Base-by-base conservation (phyloP, 176 grass and related monocot species). In the Hyparrhenia diplandra region DNA sequence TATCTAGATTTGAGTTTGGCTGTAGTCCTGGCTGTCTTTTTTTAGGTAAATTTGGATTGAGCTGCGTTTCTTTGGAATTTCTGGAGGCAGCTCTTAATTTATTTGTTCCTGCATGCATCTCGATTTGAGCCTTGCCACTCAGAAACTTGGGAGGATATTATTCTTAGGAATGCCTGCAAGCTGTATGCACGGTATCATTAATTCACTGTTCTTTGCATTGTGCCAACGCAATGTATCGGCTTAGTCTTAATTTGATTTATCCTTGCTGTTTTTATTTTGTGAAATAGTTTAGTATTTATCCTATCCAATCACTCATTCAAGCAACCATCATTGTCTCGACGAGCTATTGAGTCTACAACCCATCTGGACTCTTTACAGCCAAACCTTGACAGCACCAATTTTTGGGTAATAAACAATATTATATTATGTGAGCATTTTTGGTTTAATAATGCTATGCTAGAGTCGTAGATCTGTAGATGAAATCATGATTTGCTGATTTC, bases 71-170 rank as follows among this genome's bases (percentile, higher is more conserved):
- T 68, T 21, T 81, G 30, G 40, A 58, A 62, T 45, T 52, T 79
- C 47, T 39, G 57, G 65, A 30, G 47, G 65, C 71, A 32, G 9
- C 28, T 52, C 28, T 34, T 36, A 36, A 67, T 25, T 67, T 35
- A 52, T 35, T 24, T 11, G 29, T 67, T 67, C 32, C 29, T 51
- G 13, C 37, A 55, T 25, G 77, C 21, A 4, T 79, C 13, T 67
- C 18, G 41, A 67, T 54, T 80, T 52, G 63, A 51, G 43, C 18
- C 40, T 13, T 16, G 24, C 12, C 18, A 20, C 46, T 58, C 52
- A 57, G 32, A 30, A 85, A 55, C 68, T 66, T 73, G 74, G 24
- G 31, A 66, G 58, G 42, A 74, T 80, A 73, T 73, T 46, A 47
- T 4, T 85, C 18, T 24, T 55, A 36, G 43, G 59, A 74, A 54